Evolutionary conservation across 345 rosid genomes (phyloP), one percentile per base, ranked within the genome.

Genomic region (Aurinia saxatilis): DNA sequence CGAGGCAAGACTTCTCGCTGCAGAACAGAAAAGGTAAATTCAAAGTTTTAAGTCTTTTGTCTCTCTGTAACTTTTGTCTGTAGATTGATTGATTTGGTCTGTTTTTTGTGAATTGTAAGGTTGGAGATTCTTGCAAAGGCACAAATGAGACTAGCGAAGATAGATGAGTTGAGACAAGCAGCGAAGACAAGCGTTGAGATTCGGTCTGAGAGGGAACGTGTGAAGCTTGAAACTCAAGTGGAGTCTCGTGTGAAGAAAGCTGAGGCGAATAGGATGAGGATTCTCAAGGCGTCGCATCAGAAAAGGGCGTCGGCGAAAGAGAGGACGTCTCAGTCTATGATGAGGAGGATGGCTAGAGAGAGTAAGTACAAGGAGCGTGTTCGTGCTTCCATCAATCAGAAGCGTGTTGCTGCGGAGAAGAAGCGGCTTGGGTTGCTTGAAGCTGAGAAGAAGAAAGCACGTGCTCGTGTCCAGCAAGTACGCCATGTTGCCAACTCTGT

Each of bases 1-100:
- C 67, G 97, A 93, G 64, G 96, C 99, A 1, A 90, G 79, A 74
- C 97, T 93, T 68, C 84, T 74, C 52, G 97, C 99, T 27, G 99
- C 99, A 15, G 92, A 86, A 78, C 89, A 78, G 73, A 93, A 93
- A 72, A 83, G 99, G 99, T 93, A 29, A 23, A 35, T 30, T 9
- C n/a, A 38, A 41, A 42, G 68, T 40, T 0, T n/a, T 7, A 1
- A 37, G 37, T 11, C 49, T 56, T 46, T 50, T 63, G 16, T 67
- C 6, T n/a, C 7, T 40, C 15, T 52, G 40, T 23, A 11, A 7
- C 19, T 23, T 18, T 46, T 5, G 7, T 4, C n/a, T 17, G 21
- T 11, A n/a, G n/a, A n/a, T 5, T 50, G 49, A 12, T 48, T 40
- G 53, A 23, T 57, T 49, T 25, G 23, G 9, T 56, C 50, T 27